Conservation (phyloP, 441 rosid species). For the Pelargonium myrrhifolium region DNA sequence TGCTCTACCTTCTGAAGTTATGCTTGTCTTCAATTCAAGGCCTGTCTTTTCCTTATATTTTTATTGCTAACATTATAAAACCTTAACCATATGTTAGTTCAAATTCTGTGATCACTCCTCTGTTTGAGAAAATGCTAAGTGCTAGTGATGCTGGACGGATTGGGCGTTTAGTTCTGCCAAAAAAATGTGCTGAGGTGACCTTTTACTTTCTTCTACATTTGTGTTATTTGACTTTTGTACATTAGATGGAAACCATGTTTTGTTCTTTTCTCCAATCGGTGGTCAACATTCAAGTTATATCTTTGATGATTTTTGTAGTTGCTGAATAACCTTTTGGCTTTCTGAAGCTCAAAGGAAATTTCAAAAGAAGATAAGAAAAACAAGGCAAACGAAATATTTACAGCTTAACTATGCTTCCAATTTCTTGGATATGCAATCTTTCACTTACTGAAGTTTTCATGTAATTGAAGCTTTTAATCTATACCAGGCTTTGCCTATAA, state of each 20-base stretch:
- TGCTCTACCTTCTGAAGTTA: neutral
- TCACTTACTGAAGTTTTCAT: neutral
- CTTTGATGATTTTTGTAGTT: neutral
- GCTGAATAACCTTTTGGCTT: neutral
- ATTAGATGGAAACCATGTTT: slow-evolving; percentile 7
- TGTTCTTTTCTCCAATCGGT: neutral
- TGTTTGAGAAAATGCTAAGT: slow-evolving; percentile 97
- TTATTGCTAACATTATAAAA: slow-evolving; percentile 10
- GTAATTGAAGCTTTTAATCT: neutral
- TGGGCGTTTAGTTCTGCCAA: slow-evolving; percentile 92
- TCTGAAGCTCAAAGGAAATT: neutral
- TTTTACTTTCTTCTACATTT: slow-evolving; percentile 14
- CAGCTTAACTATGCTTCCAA: neutral
- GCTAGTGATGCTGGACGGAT: slow-evolving; percentile 92
- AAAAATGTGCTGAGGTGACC: slow-evolving; percentile 86
- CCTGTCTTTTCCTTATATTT: slow-evolving; percentile 15
- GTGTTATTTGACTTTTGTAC: slow-evolving; percentile 10
- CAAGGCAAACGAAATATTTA: neutral
- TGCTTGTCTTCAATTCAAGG: neutral
- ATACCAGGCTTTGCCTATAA: neutral
- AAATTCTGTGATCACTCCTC: slow-evolving; percentile 68
- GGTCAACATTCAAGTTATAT: neutral
- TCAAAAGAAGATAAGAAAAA: neutral
- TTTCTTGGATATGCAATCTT: neutral
- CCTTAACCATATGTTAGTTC: slow-evolving; percentile 75